phyloP scores from a whole-genome alignment of 2,329 filamentous ascomycete species.

The Pestalotiopsis sp. region DNA sequence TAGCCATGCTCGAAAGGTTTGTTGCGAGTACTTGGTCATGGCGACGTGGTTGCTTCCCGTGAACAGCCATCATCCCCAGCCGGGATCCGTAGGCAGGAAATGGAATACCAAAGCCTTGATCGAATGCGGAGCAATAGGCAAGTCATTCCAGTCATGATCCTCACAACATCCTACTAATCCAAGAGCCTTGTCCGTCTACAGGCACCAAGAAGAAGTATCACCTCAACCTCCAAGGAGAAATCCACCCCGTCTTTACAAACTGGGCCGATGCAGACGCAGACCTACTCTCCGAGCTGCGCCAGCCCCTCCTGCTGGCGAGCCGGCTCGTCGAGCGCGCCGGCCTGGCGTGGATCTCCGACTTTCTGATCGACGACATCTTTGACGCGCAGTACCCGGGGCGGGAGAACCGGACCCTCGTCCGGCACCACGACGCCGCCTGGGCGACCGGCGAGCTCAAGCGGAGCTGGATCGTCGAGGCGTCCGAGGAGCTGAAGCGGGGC shows the following conservation, averaged over 20 bases:
- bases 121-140: conserved; percentile 32
- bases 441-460: conserved; percentile 19
- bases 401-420: conserved; percentile 24
- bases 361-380: conserved; percentile 34
- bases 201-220: conserved; percentile 23
- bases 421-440: conserved; percentile 28
- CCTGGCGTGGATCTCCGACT: conserved; percentile 36
- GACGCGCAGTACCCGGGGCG: conserved; percentile 28
- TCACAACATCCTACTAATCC: neutral
- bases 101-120: conserved; percentile 32
- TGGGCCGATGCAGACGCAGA: conserved; percentile 26
- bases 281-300: conserved; percentile 27
- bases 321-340: conserved; percentile 30
- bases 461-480: conserved; percentile 25
- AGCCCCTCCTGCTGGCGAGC: conserved; percentile 34
- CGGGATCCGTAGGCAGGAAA: conserved; percentile 27
- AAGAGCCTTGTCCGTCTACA: conserved; percentile 10
- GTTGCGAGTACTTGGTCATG: neutral
- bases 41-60: neutral
- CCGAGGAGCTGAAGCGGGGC: conserved; percentile 19
- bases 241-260: conserved; percentile 32
- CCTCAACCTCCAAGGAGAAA: conserved; percentile 27
- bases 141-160: conserved; percentile 1
- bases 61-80: conserved; percentile 19
- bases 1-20: neutral